A percentile compares a stretch with the other conserved stretches of the same genome.
These are phyloP conservation scores for Ceratocystis variospora DNA, from an alignment of 2,329 filamentous ascomycete genomes.

Conservation along the genomic window DNA sequence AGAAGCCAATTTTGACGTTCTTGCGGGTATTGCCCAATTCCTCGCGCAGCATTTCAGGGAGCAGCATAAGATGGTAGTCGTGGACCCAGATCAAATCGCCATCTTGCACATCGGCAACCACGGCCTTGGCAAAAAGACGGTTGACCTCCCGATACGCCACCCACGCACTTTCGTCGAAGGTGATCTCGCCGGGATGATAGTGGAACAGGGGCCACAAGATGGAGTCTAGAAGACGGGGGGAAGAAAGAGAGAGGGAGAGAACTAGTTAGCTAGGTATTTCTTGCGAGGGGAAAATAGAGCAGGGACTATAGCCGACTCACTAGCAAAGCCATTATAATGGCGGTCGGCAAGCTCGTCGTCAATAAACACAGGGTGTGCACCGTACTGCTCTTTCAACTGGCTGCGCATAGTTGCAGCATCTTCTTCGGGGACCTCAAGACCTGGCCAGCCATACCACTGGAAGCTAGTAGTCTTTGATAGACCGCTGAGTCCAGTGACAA, in stretches of 20 bases:
- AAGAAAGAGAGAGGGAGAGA: not conserved
- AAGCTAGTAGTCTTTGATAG: constrained; percentile 86
- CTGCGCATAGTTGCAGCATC: constrained; percentile 63
- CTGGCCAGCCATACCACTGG: constrained; percentile 98
- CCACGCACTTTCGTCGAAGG: constrained; percentile 93
- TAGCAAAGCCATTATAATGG: constrained; percentile 97
- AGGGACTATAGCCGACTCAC: constrained; percentile 37
- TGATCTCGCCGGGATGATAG: constrained; percentile 96
- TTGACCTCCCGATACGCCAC: constrained; percentile 87
- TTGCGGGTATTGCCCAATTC: constrained; percentile 68
- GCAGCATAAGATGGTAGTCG: constrained; percentile 95
- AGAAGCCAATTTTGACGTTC: constrained; percentile 96
- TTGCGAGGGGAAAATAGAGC: no score
- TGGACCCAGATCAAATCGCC: constrained; percentile 96
- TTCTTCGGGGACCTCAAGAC: constrained; percentile 74
- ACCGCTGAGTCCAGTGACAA: constrained; percentile 86
- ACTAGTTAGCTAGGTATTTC: not conserved
- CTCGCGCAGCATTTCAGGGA: constrained; percentile 88
- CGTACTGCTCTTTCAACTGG: constrained; percentile 73
- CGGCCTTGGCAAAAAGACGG: constrained; percentile 74
- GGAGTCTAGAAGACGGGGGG: constrained; percentile 46
- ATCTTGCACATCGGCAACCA: constrained; percentile 77
- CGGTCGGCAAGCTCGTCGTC: constrained; percentile 84
- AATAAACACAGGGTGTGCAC: constrained; percentile 82
- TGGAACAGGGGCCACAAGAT: constrained; percentile 98